Conservation (phyloP, 1,284 basidiomycete genomes). For the Xerocomus minutiporus region DNA sequence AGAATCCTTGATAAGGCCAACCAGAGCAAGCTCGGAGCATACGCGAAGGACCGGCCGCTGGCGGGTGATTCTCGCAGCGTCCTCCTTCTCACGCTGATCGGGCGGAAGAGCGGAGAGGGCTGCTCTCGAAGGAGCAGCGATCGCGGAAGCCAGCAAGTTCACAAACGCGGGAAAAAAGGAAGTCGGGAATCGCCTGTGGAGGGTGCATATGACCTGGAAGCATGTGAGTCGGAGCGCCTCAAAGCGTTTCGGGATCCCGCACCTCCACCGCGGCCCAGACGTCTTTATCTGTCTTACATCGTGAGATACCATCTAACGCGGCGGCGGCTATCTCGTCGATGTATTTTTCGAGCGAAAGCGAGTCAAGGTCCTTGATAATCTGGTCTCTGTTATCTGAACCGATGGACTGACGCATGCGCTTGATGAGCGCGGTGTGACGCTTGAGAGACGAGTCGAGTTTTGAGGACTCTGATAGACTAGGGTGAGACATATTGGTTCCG, state of each 20-base stretch:
- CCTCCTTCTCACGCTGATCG: constrained; percentile 94
- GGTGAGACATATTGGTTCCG: constrained; percentile 11
- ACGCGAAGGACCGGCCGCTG: constrained; percentile 86
- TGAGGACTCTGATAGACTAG: constrained; percentile 43
- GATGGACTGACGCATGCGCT: constrained; percentile 79
- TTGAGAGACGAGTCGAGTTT: constrained; percentile 90
- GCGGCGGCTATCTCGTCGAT: constrained; percentile 91
- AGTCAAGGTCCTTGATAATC: constrained; percentile 87
- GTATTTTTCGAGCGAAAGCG: constrained; percentile 91
- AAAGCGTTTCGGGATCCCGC: constrained; percentile 22
- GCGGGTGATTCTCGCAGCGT: constrained; percentile 70
- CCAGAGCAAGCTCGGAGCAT: constrained; percentile 84
- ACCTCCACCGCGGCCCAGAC: constrained; percentile 91
- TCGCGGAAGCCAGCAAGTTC: constrained; percentile 57
- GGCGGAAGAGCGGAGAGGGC: constrained; percentile 55
- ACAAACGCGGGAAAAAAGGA: constrained; percentile 75
- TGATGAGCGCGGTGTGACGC: constrained; percentile 90
- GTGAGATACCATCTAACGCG: constrained; percentile 76
- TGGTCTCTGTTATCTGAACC: constrained; percentile 77
- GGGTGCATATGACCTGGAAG: constrained; percentile 75
- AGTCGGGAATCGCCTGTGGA: constrained; percentile 85
- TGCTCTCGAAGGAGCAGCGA: constrained; percentile 61
- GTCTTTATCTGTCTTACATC: constrained; percentile 87
- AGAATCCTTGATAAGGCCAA: constrained; percentile 74
- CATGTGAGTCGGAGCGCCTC: constrained; percentile 4